Base-by-base conservation (phyloP, 495 filamentous ascomycete species). In the Friedmanniomyces endolithicus region DNA sequence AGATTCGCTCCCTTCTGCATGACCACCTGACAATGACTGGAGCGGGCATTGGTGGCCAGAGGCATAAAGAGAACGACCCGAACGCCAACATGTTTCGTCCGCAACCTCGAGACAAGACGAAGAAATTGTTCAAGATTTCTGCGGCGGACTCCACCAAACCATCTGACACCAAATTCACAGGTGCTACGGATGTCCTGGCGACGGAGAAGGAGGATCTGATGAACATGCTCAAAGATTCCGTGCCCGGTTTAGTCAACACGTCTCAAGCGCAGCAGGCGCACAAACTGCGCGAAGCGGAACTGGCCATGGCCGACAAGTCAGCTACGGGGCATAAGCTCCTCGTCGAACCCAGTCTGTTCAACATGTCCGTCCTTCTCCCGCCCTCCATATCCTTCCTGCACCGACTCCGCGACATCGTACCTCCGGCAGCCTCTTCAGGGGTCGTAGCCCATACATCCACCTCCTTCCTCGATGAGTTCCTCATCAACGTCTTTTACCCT, bases 1-100 rank as follows among this genome's bases (percentile, higher is more conserved):
- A 88, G 68, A 95, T 99, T 62, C 83, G 90, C 29, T 92, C 89
- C 1, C 73, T 97, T 19, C 73, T 99, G 55, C 94, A 99, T 68
- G 92, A 97, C 67, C 97, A 99, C 63, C 78, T 99, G 53, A 90
- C 94, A 3, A 92, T 88, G n/a, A 89, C 90, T 62, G 88, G 85
- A 8, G 16, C 17, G 9, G 11, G 31, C 27, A 20, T 43, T 17
- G 46, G 52, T 17, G 46, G 57, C 22, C 31, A 27, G 3, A 35
- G 43, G 19, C 11, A 73, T 37, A 66, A 71, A 11, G 67, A 72
- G 20, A 75, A 76, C 24, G 63, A 71, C 27, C 71, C 73, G 41
- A 70, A 72, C 19, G 72, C 67, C 12, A 83, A 78, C 56, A 76
- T 86, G 20, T 75, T 80, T 39, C 74, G 78, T 45, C 75, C 79